phyloP scores from a whole-genome alignment of 495 filamentous ascomycete species.

The Aspergillus cristatus region DNA sequence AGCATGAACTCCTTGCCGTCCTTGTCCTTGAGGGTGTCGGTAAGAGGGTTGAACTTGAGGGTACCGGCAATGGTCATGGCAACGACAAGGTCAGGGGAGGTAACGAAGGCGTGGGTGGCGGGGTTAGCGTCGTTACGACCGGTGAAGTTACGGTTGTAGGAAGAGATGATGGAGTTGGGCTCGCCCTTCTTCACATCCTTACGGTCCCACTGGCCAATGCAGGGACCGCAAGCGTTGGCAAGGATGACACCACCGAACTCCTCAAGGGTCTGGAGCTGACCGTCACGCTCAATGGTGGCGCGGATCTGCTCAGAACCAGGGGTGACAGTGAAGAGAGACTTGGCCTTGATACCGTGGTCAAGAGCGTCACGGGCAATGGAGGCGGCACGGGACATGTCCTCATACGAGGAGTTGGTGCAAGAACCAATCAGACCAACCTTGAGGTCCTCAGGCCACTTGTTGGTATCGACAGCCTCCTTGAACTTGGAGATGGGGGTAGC shows the following conservation, averaged over 20 bases:
- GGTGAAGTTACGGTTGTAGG: constrained; percentile 99
- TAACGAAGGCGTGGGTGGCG: constrained; percentile 95
- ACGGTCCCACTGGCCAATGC: constrained; percentile 87
- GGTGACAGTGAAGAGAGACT: constrained; percentile 88
- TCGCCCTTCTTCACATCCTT: constrained; percentile 94
- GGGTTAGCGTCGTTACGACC: constrained; percentile 99
- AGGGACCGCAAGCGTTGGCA: constrained; percentile 88
- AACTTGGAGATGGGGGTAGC: constrained; percentile 97
- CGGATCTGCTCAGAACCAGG: constrained; percentile 97
- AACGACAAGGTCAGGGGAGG: constrained; percentile 94
- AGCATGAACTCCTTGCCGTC: constrained; percentile 96
- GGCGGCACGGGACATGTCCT: constrained; percentile 95
- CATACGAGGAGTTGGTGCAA: constrained; percentile 99
- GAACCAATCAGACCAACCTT: constrained; percentile 92
- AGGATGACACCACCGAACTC: constrained; percentile 95
- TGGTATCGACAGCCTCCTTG: constrained; percentile 83
- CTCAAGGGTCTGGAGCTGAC: constrained; percentile 92
- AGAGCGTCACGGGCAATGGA: constrained; percentile 93
- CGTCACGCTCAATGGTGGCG: constrained; percentile 89
- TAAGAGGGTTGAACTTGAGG: constrained; percentile 95
- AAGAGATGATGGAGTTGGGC: constrained; percentile 91
- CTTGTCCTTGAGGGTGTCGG: constrained; percentile 87
- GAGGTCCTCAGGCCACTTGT: constrained; percentile 94
- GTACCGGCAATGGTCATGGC: constrained; percentile 85
- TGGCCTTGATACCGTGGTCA: constrained; percentile 87